Base-by-base conservation (phyloP, 2,329 filamentous ascomycete species). In the Zelopaecilomyces penicillatus region DNA sequence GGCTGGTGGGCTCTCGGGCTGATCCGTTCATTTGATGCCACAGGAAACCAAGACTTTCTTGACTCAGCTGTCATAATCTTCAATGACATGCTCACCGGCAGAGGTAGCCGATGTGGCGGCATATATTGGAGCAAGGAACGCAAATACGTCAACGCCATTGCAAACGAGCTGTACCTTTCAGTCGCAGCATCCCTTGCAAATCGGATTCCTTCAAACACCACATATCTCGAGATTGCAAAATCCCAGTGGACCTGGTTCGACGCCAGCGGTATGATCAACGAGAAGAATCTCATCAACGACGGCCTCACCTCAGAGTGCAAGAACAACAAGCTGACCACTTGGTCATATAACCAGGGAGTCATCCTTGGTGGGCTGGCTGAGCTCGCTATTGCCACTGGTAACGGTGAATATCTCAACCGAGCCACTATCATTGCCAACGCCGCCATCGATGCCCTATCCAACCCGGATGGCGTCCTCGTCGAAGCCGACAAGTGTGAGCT, bases 1-100 rank as follows among this genome's bases (percentile, higher is more conserved):
- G 71, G 75, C n/a, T 82, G 78, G 78, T 82, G 78, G 78, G 76
- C 71, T 7, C 65, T 82, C 46, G 78, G 67, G 12, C 72, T 77
- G 67, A 73, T 82, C 43, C 69, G 73, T 27, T 65, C 74, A 4
- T 78, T 69, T 53, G 78, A 82, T 53, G 62, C 76, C 11, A 77
- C 76, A 0, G 61, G 65, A 3, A 64, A 80, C 37, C 32, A 50
- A 2, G 65, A 67, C n/a, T 82, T 78, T 50, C 71, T 82, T 34
- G 56, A 75, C 39, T 66, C 69, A 5, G 75, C 77, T 6, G 66
- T 68, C 44, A 58, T 65, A 31, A 70, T 82, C 45, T 80, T 79
- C 52, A 66, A 73, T 29, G 76, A 82, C 54, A 75, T 80, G 64
- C 67, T 71, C 43, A 64, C 62, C 5, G 76, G 71, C 42, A 66